phyloP scores from a whole-genome alignment of 345 rosid species.

The Populus nigra region DNA sequence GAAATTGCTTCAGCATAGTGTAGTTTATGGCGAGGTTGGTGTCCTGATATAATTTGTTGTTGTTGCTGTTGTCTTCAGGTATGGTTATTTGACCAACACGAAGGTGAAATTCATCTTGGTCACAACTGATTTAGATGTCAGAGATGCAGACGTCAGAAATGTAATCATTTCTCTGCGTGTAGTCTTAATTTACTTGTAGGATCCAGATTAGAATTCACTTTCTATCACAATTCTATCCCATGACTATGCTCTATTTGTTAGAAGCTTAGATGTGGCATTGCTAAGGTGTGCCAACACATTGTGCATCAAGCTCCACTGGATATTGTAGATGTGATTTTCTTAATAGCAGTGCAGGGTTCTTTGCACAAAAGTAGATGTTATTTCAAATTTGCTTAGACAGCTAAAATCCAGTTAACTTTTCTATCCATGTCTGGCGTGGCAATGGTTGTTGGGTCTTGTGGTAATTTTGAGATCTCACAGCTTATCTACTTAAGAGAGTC shows the following conservation, averaged over 20 bases:
- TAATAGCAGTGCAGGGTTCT: background rate
- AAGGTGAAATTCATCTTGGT: slow-evolving; percentile 91
- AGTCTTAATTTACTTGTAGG: background rate
- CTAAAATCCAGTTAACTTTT: background rate
- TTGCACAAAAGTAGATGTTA: background rate
- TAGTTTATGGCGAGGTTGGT: background rate
- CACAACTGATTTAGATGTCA: slow-evolving; percentile 82
- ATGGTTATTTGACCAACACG: slow-evolving; percentile 92
- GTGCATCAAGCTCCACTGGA: background rate
- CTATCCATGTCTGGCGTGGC: background rate
- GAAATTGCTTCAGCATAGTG: background rate
- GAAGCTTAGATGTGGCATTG: background rate
- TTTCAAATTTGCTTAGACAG: background rate
- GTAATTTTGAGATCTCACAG: background rate
- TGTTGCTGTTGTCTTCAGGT: slow-evolving; percentile 42
- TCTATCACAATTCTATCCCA: background rate
- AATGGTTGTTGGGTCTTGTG: background rate
- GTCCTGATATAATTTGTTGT: background rate
- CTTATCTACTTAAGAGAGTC: background rate
- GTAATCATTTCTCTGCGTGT: slow-evolving; percentile 40
- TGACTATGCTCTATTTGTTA: background rate
- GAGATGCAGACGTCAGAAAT: slow-evolving; percentile 87
- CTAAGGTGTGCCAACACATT: background rate
- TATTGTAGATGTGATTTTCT: background rate
- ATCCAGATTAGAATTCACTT: background rate